Conservation (phyloP, 495 filamentous ascomycete species). For the Cryomyces antarcticus region DNA sequence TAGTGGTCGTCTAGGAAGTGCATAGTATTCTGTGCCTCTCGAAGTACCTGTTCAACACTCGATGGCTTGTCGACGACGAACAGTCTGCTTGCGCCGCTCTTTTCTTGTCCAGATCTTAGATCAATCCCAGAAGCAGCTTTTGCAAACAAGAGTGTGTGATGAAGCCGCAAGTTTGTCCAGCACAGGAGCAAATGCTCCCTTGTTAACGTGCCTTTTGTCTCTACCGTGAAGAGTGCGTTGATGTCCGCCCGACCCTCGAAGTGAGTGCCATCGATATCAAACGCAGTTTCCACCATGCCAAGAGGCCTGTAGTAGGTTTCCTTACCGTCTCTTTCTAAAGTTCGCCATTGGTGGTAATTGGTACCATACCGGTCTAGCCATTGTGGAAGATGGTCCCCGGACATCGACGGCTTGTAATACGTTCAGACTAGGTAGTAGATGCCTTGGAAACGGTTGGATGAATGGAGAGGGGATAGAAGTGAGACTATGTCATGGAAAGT, state of each 20-base stretch:
- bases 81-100: not conserved
- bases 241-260: constrained; percentile 11
- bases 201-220: constrained; percentile 1
- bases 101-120: not conserved
- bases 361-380: constrained; percentile 10
- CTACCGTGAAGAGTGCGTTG: constrained; percentile 5
- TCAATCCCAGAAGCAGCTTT: not conserved
- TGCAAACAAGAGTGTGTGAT: constrained; percentile 15
- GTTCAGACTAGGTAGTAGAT: no score
- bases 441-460: no score
- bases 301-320: constrained; percentile 1
- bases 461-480: no score
- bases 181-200: constrained; percentile 12
- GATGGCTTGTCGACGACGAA: constrained; percentile 10
- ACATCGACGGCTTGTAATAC: no score
- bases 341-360: constrained; percentile 7
- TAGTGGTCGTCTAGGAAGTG: constrained; percentile 16
- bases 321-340: not conserved
- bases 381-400: not conserved
- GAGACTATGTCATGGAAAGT: no score
- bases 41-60: constrained; percentile 4
- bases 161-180: constrained; percentile 15
- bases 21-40: constrained; percentile 4
- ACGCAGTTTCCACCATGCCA: constrained; percentile 10
- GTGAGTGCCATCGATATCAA: constrained; percentile 11